Evolutionary conservation across 2,329 filamentous ascomycete genomes (phyloP).

Genomic region (Neonectria faginata): DNA sequence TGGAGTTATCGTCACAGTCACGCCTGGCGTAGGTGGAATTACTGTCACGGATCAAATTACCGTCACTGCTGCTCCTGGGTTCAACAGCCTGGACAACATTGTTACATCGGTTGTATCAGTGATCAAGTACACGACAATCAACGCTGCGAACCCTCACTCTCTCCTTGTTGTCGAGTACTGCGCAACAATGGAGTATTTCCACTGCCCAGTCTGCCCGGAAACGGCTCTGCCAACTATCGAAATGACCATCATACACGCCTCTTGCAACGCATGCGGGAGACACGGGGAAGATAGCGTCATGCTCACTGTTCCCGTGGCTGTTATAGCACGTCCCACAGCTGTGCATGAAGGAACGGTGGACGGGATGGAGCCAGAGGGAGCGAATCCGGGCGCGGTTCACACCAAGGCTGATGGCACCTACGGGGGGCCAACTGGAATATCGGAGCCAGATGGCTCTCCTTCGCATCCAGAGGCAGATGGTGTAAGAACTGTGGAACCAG

Average conservation of each 20-base stretch:
- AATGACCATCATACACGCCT: not conserved
- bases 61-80: not conserved
- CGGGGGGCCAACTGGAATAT: not conserved
- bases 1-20: not conserved
- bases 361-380: not conserved
- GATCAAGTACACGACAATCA: not conserved
- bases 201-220: not conserved
- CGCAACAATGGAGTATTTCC: not conserved
- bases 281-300: not conserved
- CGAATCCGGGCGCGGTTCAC: not conserved
- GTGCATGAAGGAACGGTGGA: not conserved
- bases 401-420: not conserved
- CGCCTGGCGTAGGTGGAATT: not conserved
- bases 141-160: not conserved
- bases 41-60: not conserved
- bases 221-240: not conserved
- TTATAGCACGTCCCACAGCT: not conserved
- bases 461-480: too few relatives aligned
- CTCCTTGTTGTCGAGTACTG: not conserved
- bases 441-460: not conserved
- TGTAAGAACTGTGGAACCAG: not conserved
- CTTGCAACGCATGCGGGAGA: not conserved
- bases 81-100: not conserved
- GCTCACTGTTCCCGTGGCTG: not conserved
- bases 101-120: not conserved